phyloP scores from a whole-genome alignment of 371 early-diverging fungal genomes.

The Nematocida minor region DNA sequence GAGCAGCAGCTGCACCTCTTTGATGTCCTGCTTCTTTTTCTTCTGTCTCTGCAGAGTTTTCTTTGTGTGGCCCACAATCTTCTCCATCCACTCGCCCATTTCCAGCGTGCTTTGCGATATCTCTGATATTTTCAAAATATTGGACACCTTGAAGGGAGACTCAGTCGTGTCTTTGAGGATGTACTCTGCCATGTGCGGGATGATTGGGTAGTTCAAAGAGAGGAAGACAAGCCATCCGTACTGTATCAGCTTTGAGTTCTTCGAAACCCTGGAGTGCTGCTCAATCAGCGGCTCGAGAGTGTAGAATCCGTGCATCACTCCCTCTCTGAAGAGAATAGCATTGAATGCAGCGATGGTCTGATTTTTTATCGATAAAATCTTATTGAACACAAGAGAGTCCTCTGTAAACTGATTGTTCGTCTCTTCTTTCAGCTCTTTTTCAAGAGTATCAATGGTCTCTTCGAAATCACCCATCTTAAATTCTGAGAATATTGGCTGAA shows the following conservation, averaged over 20 bases:
- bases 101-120: neutral
- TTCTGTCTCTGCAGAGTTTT: conserved; percentile 3
- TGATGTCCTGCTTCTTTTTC: conserved; percentile 9
- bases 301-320: conserved; percentile 82
- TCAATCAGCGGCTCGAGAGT: conserved; percentile 81
- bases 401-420: conserved; percentile 24
- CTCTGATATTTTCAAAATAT: neutral
- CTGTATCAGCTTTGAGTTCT: neutral
- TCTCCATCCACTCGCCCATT: conserved; percentile 46
- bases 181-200: conserved; percentile 39
- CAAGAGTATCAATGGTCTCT: neutral
- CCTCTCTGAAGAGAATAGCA: conserved; percentile 79
- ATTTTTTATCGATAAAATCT: conserved; percentile 50
- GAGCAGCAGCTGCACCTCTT: neutral
- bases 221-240: conserved; percentile 24
- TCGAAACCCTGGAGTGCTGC: conserved; percentile 53
- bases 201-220: conserved; percentile 34
- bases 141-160: neutral
- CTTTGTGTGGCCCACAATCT: conserved; percentile 9
- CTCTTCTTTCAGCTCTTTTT: neutral
- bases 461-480: neutral
- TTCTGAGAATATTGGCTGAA: neutral
- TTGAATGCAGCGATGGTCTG: conserved; percentile 73
- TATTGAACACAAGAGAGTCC: conserved; percentile 56
- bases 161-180: neutral